phyloP scores from a whole-genome alignment of 2,329 filamentous ascomycete genomes.

The Aspergillus aculeatus region DNA sequence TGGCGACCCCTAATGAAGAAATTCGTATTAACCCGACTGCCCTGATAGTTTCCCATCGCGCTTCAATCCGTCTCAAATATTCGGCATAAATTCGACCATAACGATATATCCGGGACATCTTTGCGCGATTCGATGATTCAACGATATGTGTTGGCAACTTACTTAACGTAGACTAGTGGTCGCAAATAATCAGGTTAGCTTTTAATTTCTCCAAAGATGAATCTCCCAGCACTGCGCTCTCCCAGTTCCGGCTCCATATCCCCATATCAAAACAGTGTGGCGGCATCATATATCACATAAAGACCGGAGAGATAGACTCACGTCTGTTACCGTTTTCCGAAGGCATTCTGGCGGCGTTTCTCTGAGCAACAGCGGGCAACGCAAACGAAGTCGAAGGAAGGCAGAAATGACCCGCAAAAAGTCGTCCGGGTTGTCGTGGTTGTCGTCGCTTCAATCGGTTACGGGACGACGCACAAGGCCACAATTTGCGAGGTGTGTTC shows the following conservation, averaged over 20 bases:
- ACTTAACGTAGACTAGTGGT: conserved; percentile 80
- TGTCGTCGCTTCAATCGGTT: conserved; percentile 42
- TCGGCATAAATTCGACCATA: conserved; percentile 9
- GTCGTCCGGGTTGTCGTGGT: conserved; percentile 44
- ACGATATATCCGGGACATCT: conserved; percentile 13
- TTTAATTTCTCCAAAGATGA: conserved; percentile 5
- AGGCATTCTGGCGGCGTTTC: conserved; percentile 71
- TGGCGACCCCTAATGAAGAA: conserved; percentile 76
- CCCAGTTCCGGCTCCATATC: conserved; percentile 8
- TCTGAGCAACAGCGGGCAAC: conserved; percentile 44
- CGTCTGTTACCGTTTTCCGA: conserved; percentile 84
- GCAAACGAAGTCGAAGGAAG: conserved; percentile 43
- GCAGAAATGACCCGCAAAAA: conserved; percentile 42
- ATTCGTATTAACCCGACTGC: conserved; percentile 36
- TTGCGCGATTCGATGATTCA: conserved; percentile 23
- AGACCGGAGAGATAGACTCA: conserved; percentile 55
- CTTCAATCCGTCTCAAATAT: conserved; percentile 15
- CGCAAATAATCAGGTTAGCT: conserved; percentile 33
- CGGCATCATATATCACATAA: conserved; percentile 16
- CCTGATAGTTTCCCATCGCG: conserved; percentile 10
- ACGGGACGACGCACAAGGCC: conserved; percentile 36
- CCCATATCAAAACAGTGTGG: conserved; percentile 13
- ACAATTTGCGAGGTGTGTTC: conserved; percentile 40
- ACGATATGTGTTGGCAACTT: conserved; percentile 51
- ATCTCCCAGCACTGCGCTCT: background rate